phyloP scores from a whole-genome alignment of 768 basidiomycete genomes.

The Rhizopogon salebrosus region DNA sequence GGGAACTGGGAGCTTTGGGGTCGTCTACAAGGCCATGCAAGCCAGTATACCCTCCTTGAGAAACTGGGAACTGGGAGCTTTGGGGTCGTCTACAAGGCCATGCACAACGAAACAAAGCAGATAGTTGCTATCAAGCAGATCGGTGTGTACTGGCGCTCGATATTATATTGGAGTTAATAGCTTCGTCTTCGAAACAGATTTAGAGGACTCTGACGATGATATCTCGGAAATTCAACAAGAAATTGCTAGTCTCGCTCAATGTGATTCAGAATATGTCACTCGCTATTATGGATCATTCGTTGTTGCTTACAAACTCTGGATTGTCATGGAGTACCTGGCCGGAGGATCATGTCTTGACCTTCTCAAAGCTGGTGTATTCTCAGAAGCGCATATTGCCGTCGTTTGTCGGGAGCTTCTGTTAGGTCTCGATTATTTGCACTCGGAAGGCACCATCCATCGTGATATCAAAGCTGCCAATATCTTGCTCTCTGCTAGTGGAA shows the following conservation, averaged over 20 bases:
- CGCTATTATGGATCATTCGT: conserved; percentile 97
- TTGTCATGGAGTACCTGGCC: conserved; percentile 98
- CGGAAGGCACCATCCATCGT: conserved; percentile 93
- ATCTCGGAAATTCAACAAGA: conserved; percentile 99
- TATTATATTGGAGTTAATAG: conserved; percentile 7
- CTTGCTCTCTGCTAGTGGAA: conserved; percentile 82
- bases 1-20: conserved; percentile 96
- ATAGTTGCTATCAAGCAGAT: conserved; percentile 99
- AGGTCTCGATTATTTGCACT: conserved; percentile 95
- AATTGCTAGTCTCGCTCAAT: conserved; percentile 92
- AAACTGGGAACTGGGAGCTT: conserved; percentile 98
- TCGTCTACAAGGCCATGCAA: conserved; percentile 97
- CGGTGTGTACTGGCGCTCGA: conserved; percentile 45
- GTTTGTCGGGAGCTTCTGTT: conserved; percentile 89
- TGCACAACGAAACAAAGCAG: conserved; percentile 90
- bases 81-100: conserved; percentile 95
- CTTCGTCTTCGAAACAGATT: conserved; percentile 46
- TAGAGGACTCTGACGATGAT: conserved; percentile 98
- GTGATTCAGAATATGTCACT: conserved; percentile 95
- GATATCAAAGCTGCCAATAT: conserved; percentile 99
- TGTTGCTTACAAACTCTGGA: conserved; percentile 96
- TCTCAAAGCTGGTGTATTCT: conserved; percentile 85
- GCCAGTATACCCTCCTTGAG: conserved; percentile 88
- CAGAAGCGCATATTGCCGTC: conserved; percentile 92
- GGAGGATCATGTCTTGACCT: conserved; percentile 98